These are phyloP conservation scores for Symbiotaphrina buchneri DNA, from an alignment of 495 filamentous ascomycete species.

Conservation along the genomic window DNA sequence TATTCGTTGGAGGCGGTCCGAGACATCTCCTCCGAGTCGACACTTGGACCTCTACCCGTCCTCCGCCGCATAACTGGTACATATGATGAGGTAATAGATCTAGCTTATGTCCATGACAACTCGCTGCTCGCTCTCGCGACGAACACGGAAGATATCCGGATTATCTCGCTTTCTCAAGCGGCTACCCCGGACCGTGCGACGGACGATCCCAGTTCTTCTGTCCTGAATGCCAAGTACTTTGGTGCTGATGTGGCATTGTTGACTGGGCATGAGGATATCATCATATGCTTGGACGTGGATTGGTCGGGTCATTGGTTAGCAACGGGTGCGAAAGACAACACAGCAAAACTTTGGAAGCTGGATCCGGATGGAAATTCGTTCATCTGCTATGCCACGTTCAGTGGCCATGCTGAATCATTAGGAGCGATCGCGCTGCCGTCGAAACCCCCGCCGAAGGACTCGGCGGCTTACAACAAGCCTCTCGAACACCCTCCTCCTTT, in stretches of 20 bases:
- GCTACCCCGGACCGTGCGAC: constrained; percentile 12
- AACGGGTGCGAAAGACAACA: constrained; percentile 91
- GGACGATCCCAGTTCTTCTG: constrained; percentile 5
- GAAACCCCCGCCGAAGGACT: constrained; percentile 33
- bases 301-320: constrained; percentile 95
- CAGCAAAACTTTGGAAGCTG: constrained; percentile 73
- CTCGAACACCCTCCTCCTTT: constrained; percentile 63
- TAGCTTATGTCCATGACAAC: constrained; percentile 57
- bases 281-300: constrained; percentile 84
- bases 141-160: constrained; percentile 79
- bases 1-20: constrained; percentile 26
- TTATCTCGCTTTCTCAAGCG: constrained; percentile 39
- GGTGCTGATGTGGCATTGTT: constrained; percentile 71
- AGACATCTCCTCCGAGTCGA: constrained; percentile 16
- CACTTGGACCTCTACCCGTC: constrained; percentile 21
- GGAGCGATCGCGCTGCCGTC: constrained; percentile 77
- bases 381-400: constrained; percentile 55
- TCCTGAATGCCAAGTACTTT: constrained; percentile 35
- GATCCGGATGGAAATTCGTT: constrained; percentile 58
- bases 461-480: constrained; percentile 38
- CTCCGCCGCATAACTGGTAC: constrained; percentile 73
- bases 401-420: constrained; percentile 83
- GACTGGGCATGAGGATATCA: constrained; percentile 80
- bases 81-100: constrained; percentile 90
- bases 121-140: constrained; percentile 78